phyloP scores from a whole-genome alignment of 805 yeast species.

The Candida ulmi region DNA sequence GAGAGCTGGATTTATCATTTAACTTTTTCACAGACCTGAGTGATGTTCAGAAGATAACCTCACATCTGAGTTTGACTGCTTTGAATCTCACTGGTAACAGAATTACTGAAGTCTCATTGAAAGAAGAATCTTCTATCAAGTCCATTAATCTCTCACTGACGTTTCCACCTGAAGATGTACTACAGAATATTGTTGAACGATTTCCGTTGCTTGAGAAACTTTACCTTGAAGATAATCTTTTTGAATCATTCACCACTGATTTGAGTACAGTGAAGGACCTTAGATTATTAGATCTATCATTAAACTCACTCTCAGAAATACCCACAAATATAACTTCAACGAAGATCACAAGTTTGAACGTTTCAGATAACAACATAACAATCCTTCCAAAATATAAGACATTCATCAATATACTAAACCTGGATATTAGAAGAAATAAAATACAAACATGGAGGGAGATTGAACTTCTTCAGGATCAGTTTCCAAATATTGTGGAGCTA shows the following conservation, averaged over 20 bases:
- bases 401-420: slow-evolving; percentile 11
- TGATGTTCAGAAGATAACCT: slow-evolving; percentile 32
- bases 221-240: slow-evolving; percentile 22
- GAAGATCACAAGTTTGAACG: slow-evolving; percentile 20
- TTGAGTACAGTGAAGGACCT: slow-evolving; percentile 2
- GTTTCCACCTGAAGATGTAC: slow-evolving; percentile 3
- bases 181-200: slow-evolving; percentile 8
- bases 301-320: slow-evolving; percentile 32
- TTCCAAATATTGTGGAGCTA: slow-evolving; percentile 41
- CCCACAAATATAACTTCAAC: slow-evolving; percentile 22
- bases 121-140: background rate
- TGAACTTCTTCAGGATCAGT: slow-evolving; percentile 33
- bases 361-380: slow-evolving; percentile 32
- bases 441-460: slow-evolving; percentile 43
- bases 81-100: slow-evolving; percentile 54
- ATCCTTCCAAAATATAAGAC: background rate
- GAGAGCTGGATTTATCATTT: slow-evolving; percentile 51
- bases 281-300: slow-evolving; percentile 32
- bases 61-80: slow-evolving; percentile 28
- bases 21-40: slow-evolving; percentile 45
- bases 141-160: slow-evolving; percentile 22
- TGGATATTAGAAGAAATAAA: slow-evolving; percentile 50
- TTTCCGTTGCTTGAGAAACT: slow-evolving; percentile 34
- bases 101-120: slow-evolving; percentile 17
- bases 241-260: slow-evolving; percentile 10